Percentiles rank a stretch among this genome's conserved stretches.
These are phyloP conservation scores for Eurotiales sp. DNA, from an alignment of 2,329 filamentous ascomycete genomes.

Conservation along the genomic window DNA sequence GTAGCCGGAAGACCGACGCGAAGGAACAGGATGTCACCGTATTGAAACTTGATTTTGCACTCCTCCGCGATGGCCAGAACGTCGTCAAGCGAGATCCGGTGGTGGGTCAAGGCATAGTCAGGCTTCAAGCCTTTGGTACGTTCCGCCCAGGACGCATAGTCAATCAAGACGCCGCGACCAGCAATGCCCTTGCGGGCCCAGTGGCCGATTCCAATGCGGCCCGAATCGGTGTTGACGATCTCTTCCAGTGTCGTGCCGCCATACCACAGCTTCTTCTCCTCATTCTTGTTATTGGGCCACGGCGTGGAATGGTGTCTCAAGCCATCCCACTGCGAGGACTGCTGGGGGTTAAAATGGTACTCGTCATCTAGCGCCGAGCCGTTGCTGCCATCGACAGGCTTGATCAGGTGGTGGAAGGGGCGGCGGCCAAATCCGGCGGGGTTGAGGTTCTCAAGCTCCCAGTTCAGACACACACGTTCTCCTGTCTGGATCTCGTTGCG, in stretches of 20 bases:
- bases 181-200: constrained; percentile 38
- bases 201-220: constrained; percentile 35
- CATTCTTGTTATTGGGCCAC: constrained; percentile 29
- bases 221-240: constrained; percentile 29
- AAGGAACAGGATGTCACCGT: constrained; percentile 38
- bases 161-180: constrained; percentile 39
- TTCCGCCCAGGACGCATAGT: constrained; percentile 34
- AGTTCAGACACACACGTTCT: constrained; percentile 52
- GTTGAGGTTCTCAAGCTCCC: constrained; percentile 56
- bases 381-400: constrained; percentile 41
- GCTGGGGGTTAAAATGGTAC: constrained; percentile 52
- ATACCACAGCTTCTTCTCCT: constrained; percentile 25
- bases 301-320: constrained; percentile 50
- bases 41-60: constrained; percentile 32
- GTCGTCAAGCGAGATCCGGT: constrained; percentile 33
- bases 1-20: constrained; percentile 34
- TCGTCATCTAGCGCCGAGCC: constrained; percentile 45
- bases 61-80: constrained; percentile 33
- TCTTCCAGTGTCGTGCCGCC: constrained; percentile 35
- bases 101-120: constrained; percentile 28
- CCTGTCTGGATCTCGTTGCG: constrained; percentile 52
- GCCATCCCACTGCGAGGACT: constrained; percentile 54
- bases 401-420: constrained; percentile 52
- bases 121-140: constrained; percentile 27
- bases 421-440: constrained; percentile 49